These are phyloP conservation scores for Aphanomyces stellatus DNA, from an alignment of 352 stramenopile genomes.

Conservation along the genomic window DNA sequence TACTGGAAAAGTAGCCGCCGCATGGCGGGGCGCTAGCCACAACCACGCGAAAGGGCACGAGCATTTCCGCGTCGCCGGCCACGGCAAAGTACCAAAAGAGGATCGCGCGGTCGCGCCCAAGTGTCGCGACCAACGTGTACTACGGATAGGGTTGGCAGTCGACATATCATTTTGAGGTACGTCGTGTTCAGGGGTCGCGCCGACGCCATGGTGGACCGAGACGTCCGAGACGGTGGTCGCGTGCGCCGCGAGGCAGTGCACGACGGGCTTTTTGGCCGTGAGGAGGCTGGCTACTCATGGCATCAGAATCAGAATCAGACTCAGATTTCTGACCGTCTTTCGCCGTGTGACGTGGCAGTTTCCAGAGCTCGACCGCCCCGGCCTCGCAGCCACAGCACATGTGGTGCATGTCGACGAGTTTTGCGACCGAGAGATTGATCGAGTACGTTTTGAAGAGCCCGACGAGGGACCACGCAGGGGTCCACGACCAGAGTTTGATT, in stretches of 20 bases:
- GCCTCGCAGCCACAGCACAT: background rate
- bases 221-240: background rate
- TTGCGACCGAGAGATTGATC: background rate
- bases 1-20: conserved; percentile 1
- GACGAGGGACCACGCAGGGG: background rate
- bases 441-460: conserved; percentile 11
- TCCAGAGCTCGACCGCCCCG: conserved; percentile 12
- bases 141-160: background rate
- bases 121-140: conserved; percentile 7
- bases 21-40: background rate
- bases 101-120: conserved; percentile 6
- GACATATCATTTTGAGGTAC: background rate
- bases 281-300: background rate
- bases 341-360: background rate
- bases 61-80: background rate
- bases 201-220: background rate
- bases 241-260: background rate
- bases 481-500: conserved; percentile 9
- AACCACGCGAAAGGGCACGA: conserved; percentile 1
- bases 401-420: background rate
- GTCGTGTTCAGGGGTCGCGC: background rate
- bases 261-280: conserved; percentile 7
- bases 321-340: background rate
- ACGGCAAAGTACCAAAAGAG: conserved; percentile 19
- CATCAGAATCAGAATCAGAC: background rate